Base-by-base conservation (phyloP, 2,329 filamentous ascomycete species). In the Cordyceps fumosorosea region DNA sequence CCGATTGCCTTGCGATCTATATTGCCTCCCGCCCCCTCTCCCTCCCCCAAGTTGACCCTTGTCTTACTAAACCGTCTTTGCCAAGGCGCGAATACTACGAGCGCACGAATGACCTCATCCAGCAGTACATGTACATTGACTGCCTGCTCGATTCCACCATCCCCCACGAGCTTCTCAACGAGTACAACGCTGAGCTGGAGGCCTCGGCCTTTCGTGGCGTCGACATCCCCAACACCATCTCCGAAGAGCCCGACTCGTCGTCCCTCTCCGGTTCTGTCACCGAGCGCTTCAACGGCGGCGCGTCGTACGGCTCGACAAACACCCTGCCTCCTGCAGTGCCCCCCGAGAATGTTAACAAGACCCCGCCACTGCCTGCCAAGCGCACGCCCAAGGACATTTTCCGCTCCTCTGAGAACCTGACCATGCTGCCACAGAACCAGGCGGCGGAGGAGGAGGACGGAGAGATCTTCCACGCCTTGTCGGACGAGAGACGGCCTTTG, bases 41-140 rank as follows among this genome's bases (percentile, higher is more conserved):
- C 16, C 5, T 22, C 32, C n/a, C n/a, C 26, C 40, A 5, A 26
- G 3, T 29, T 32, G 32, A 42, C 18, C 8, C 34, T 20, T 51
- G 45, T 51, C 22, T 62, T 14, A 18, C 56, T n/a, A 14, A 20
- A 16, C 34, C 40, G 4, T 50, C 20, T 42, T 10, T 47, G n/a
- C 44, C 20, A 20, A 88, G 85, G 64, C 89, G 92, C 53, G 72
- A 88, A 70, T 97, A 96, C 77, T 96, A 98, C 71, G 88, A 96
- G 78, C 86, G 90, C 50, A 93, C 88, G 71, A 98, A 98, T 76
- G 87, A 88, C 67, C 80, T 97, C 50, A 86, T 98, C 63, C 90
- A 95, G 73, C 89, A 96, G 72, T 98, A 97, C 73, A 81, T 96
- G 65, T 97, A 96, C 73, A 96, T 97, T 68, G 93, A 97, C 75